phyloP scores from a whole-genome alignment of 176 grass and related monocot species.

The Carex kokanica region DNA sequence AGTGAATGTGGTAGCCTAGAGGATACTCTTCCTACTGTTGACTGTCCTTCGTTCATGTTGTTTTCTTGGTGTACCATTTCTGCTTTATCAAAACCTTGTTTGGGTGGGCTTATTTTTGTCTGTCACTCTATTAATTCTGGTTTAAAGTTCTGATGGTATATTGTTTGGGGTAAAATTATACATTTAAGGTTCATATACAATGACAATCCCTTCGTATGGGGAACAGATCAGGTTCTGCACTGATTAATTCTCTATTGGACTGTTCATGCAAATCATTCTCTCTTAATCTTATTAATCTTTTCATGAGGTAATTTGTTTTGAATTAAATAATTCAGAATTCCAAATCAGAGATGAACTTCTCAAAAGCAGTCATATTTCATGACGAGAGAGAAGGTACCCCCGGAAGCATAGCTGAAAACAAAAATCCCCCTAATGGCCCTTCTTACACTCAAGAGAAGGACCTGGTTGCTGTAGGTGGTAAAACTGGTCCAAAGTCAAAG shows the following conservation, averaged over 20 bases:
- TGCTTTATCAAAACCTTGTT: background rate
- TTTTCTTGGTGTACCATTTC: background rate
- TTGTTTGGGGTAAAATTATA: background rate
- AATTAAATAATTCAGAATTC: conserved; percentile 47
- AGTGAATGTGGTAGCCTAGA: no score
- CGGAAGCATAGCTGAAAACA: conserved; percentile 69
- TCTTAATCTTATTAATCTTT: background rate
- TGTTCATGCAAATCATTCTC: background rate
- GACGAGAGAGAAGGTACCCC: conserved; percentile 64
- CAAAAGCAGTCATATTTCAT: conserved; percentile 40
- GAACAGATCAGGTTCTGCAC: background rate
- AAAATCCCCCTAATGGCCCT: conserved; percentile 21
- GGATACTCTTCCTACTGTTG: no score
- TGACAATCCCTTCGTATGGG: background rate
- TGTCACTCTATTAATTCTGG: background rate
- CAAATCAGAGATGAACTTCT: conserved; percentile 68
- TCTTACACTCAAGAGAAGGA: conserved; percentile 23
- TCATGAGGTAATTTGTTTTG: conserved; percentile 1
- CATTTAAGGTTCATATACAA: background rate
- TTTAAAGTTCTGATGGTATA: background rate
- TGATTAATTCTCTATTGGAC: background rate
- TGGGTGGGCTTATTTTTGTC: background rate
- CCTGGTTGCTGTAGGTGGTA: conserved; percentile 38
- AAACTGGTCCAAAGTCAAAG: conserved; percentile 42
- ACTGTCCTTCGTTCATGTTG: background rate